These are phyloP conservation scores for Ophiostoma himal-ulmi DNA, from an alignment of 2,329 filamentous ascomycete genomes.

Conservation along the genomic window DNA sequence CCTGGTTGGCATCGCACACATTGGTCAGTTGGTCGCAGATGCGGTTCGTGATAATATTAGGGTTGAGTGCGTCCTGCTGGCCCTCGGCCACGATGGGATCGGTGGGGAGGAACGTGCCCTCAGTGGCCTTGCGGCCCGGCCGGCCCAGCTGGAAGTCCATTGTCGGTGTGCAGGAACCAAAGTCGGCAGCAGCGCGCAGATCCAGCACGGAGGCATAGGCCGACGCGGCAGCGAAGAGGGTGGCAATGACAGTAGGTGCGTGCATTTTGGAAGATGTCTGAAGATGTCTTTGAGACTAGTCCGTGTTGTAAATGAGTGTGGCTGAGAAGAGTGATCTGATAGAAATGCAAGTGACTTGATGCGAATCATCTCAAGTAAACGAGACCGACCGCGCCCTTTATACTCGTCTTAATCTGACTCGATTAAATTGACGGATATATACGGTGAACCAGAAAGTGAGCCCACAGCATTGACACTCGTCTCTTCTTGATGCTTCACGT, in stretches of 20 bases:
- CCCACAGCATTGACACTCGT: not conserved
- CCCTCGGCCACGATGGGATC: slow-evolving; percentile 56
- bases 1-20: slow-evolving; percentile 57
- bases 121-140: slow-evolving; percentile 48
- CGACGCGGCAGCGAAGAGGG: slow-evolving; percentile 28
- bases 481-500: not conserved
- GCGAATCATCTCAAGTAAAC: not conserved
- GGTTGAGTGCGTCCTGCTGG: slow-evolving; percentile 63
- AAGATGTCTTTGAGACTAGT: too few relatives aligned
- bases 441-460: not conserved
- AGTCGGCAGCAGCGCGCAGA: slow-evolving; percentile 40
- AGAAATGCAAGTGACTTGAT: not conserved
- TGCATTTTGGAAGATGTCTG: slow-evolving; percentile 26
- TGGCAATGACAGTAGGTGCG: slow-evolving; percentile 28
- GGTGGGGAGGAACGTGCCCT: slow-evolving; percentile 62
- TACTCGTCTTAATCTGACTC: not conserved
- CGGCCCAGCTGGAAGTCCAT: slow-evolving; percentile 56
- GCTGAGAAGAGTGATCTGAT: not conserved
- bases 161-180: slow-evolving; percentile 51
- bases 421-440: too few relatives aligned
- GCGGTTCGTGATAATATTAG: slow-evolving; percentile 67
- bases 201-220: slow-evolving; percentile 29
- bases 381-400: not conserved
- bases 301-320: not conserved
- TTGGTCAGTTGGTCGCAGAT: slow-evolving; percentile 65